Base-by-base conservation (phyloP, 345 rosid genomes). In the Balakata baccata region DNA sequence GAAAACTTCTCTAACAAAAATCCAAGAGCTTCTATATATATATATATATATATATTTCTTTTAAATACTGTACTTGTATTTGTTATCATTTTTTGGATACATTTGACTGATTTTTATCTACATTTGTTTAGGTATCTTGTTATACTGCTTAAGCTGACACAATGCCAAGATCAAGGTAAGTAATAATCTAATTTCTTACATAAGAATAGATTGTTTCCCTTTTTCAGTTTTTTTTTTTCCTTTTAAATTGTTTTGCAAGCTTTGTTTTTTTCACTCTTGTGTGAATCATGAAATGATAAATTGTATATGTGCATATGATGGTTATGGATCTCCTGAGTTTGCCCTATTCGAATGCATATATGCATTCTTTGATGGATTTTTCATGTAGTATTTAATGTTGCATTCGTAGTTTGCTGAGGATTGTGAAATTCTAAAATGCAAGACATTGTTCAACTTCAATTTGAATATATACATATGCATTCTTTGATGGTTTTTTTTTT, bases 111-210 rank as follows among this genome's bases (percentile, higher is more conserved):
- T 54, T 18, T 5, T 54, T 18, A 4, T 7, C 18, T 22, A 7
- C 23, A 6, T 1, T 54, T 51, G 0, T 5, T 51, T 54, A 20
- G 8, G 4, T n/a, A 18, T 54, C 23, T 6, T 7, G 10, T 6
- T 54, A 7, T 54, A 18, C 23, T 54, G 25, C 59, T 18, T n/a
- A 20, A 49, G 60, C 37, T 65, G 25, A 58, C 46, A 77, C 84
- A 64, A 92, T 92, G 98, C 94, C 91, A 38, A 85, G 91, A 84
- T 87, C 93, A 79, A 92, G 97, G 98, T 94, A 54, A 39, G 38
- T 20, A 23, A 69, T 20, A 23, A 69, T 57, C 41, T 41, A 23
- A 57, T 64, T 74, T 50, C 60, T 34, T 63, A 38, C 39, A n/a
- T 3, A 20, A 37, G 56, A 38, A 1, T 37, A 37, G 25, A 47